These are phyloP conservation scores for Hymenoscyphus infarciens DNA, from an alignment of 2,329 filamentous ascomycete species.

Conservation along the genomic window DNA sequence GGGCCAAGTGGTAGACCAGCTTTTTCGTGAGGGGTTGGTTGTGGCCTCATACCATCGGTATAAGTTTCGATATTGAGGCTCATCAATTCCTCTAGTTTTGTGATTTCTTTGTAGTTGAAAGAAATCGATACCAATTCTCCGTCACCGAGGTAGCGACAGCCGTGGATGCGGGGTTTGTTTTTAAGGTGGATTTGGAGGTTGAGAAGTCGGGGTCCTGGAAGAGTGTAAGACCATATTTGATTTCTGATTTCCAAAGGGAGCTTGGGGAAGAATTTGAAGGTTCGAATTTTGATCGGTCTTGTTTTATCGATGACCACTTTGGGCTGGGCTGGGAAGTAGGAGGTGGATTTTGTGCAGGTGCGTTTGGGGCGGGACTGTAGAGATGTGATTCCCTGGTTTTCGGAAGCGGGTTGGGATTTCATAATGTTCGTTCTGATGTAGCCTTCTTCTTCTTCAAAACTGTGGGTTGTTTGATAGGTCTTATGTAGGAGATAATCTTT, in stretches of 20 bases:
- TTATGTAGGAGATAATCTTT: too few species aligned
- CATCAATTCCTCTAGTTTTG: not conserved
- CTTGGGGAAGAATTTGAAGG: conserved; percentile 3
- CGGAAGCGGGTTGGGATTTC: too few species aligned
- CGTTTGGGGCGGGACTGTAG: not conserved
- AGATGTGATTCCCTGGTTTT: too few species aligned
- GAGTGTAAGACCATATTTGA: conserved; percentile 3
- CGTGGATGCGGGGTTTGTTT: not conserved
- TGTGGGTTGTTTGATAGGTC: too few species aligned
- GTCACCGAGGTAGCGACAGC: not conserved
- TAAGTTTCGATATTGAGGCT: not conserved
- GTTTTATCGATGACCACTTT: not conserved
- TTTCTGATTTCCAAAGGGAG: conserved; percentile 4
- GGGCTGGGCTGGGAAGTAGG: not conserved
- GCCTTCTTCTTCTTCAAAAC: too few species aligned
- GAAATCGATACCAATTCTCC: not conserved
- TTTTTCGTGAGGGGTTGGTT: too few species aligned
- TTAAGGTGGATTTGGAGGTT: not conserved
- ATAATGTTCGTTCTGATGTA: too few species aligned
- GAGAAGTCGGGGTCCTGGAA: not conserved
- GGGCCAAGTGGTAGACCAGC: not conserved
- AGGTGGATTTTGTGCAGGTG: not conserved
- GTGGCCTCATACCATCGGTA: not conserved
- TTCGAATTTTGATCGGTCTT: not conserved
- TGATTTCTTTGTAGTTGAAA: not conserved